Percentiles rank a stretch among this genome's conserved stretches.
Evolutionary conservation across 306 rosid genomes (phyloP).

Genomic region (Chamaecrista fasciculata): DNA sequence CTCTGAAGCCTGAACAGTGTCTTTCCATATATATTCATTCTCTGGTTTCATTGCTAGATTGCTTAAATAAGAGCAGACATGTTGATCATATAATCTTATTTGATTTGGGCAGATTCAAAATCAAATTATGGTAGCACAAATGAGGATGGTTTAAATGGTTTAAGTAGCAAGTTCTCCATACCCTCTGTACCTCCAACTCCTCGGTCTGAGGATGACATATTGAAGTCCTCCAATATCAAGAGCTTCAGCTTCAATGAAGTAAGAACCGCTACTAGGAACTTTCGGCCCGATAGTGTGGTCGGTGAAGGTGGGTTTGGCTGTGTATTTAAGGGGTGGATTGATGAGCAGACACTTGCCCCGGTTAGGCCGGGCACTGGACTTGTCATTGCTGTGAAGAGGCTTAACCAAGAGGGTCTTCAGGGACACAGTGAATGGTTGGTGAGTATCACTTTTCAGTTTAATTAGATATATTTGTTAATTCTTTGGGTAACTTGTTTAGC

Average conservation of each 20-base stretch:
- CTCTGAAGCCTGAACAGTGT: neutral
- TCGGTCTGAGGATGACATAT: conserved; percentile 76
- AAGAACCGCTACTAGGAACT: conserved; percentile 83
- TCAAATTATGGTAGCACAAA: conserved; percentile 38
- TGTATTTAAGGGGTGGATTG: conserved; percentile 93
- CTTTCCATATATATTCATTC: neutral
- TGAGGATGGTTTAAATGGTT: conserved; percentile 37
- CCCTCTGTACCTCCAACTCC: conserved; percentile 53
- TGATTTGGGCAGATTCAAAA: conserved; percentile 41
- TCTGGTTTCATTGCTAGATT: neutral
- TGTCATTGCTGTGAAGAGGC: conserved; percentile 88
- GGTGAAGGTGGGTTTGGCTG: conserved; percentile 96
- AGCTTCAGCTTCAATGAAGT: conserved; percentile 64
- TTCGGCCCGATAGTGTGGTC: conserved; percentile 88
- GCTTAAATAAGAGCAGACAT: conserved; percentile 3
- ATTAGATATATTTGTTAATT: neutral
- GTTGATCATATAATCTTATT: neutral
- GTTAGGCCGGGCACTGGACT: conserved; percentile 87
- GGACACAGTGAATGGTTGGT: conserved; percentile 99
- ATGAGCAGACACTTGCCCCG: conserved; percentile 69
- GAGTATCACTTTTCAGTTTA: conserved; percentile 35
- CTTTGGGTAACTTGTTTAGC: conserved; percentile 3
- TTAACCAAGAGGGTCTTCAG: conserved; percentile 83
- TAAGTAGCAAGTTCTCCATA: conserved; percentile 49
- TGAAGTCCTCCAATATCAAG: conserved; percentile 69